Evolutionary conservation across 192 early-diverging fungal genomes (phyloP), one percentile per base, ranked within the genome.

Genomic region (Coemansia sp.): DNA sequence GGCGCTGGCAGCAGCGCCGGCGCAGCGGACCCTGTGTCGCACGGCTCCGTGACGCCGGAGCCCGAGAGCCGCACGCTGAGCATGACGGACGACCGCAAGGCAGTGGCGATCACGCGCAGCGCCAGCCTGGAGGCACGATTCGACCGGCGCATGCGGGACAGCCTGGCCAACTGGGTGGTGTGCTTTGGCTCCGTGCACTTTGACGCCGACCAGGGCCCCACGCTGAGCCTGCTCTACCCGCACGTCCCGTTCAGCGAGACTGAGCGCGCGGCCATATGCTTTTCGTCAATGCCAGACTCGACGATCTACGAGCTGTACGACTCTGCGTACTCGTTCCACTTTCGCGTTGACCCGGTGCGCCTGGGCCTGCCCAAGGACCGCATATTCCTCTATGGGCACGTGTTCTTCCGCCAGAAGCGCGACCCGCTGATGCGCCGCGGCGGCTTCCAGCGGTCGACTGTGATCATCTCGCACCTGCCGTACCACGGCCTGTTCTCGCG

Each of bases 391-490:
- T 71, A 98, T 77, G 94, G 93, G 31, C 94, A 97, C 83, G 95
- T 95, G 11, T 96, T 96, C 68, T 98, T 98, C 68, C 85, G 95
- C 25, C 95, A 98, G 73, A 90, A 94, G 74, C 87, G 89, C 73
- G 95, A 98, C 74, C 79, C 88, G 12, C 77, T 86, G 27, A 92
- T 97, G 67, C 82, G 90, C 12, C 89, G 96, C 41, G 96, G 96
- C 19, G 97, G 90, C 57, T 95, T 97, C 70, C 96, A 96, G 83
- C 96, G 96, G 71, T 92, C 94, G 0, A 73, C 97, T 17, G 96
- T 94, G 4, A 68, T 96, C 1, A 83, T 98, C 22, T 91, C 93
- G 11, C 95, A 94, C 31, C 87, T 94, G 79, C 93, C 95, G 8
- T 96, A 85, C 79, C 90, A 92, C 57, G 96, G 96, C 1, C 74